phyloP scores from a whole-genome alignment of 1,139 yeast species.

The Diutina siamensis region DNA sequence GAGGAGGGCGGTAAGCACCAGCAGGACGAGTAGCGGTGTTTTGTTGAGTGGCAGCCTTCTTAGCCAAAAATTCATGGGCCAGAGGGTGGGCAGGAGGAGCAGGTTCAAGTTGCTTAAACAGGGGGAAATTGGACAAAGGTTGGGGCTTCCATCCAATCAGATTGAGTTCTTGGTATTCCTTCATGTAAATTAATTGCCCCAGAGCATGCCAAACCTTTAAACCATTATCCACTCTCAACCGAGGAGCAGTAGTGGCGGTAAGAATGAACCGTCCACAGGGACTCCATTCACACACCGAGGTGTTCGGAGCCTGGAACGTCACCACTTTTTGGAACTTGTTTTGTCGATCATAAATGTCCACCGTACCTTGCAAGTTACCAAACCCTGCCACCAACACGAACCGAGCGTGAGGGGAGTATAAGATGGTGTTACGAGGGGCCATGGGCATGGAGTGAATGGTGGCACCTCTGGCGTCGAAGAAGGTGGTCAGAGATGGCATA shows the following conservation, averaged over 20 bases:
- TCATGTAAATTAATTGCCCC: conserved; percentile 68
- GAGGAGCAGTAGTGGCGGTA: conserved; percentile 95
- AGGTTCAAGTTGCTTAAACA: conserved; percentile 39
- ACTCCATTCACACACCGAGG: conserved; percentile 94
- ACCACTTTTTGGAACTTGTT: conserved; percentile 72
- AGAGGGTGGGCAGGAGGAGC: conserved; percentile 62
- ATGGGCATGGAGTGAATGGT: conserved; percentile 74
- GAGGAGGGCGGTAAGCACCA: conserved; percentile 95
- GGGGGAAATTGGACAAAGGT: conserved; percentile 46
- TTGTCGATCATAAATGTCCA: conserved; percentile 90
- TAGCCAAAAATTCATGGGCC: conserved; percentile 43
- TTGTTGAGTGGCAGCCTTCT: conserved; percentile 21
- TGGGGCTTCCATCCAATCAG: conserved; percentile 87
- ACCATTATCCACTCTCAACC: conserved; percentile 94
- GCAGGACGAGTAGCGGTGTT: conserved; percentile 24
- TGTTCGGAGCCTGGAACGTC: conserved; percentile 83
- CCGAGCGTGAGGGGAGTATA: conserved; percentile 90
- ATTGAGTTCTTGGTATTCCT: conserved; percentile 72
- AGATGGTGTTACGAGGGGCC: conserved; percentile 80
- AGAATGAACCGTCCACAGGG: conserved; percentile 94
- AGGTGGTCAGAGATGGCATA: conserved; percentile 95
- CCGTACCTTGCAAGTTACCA: conserved; percentile 95
- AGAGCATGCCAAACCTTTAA: conserved; percentile 87
- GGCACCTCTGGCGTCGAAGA: conserved; percentile 92
- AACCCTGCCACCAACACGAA: conserved; percentile 92